Evolutionary conservation across 75 land plant genomes (phyloP), one percentile per base, ranked within the genome.

Genomic region (Chamaecyparis obtusa): DNA sequence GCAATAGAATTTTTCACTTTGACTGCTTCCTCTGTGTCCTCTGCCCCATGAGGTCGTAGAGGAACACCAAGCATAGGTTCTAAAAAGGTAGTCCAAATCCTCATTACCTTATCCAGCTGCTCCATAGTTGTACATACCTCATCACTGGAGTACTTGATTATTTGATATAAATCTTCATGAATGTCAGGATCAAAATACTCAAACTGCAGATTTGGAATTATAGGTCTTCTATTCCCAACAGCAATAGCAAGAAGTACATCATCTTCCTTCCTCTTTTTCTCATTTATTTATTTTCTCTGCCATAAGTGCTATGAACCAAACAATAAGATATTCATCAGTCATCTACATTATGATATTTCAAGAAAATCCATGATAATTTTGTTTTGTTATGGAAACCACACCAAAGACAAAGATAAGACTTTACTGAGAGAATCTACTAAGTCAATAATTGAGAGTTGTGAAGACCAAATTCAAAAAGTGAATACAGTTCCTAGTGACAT

Each of bases 281-380:
- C 97, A 92, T 92, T 93, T 54, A 95, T 90, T 84, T 98, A 99
- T 87, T 94, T 98, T 93, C 86, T 98, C 99, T 72, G 93, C 92
- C 84, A 95, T 81, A 80, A 96, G 81, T 43, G 93, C 98, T 96
- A 94, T 44, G 17, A 60, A 76, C 43, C 33, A 86, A 85, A 43
- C 30, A 36, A 51, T 41, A 2, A 35, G 17, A 79, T 69, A 82
- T 32, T 39, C 35, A 37, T 71, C 82, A 86, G 30, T 16, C 35
- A 55, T 84, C 41, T 60, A 69, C 19, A 37, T 16, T 30, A 30
- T 71, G 75, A 10, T 30, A 30, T 30, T 71, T 71, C 75, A 71
- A 4, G 32, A 71, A 2, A 32, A 30, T 30, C 1, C 75, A 30
- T 71, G 35, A 71, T 60, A 71, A 2, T 9, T 9, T n/a, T 32